Base-by-base conservation (phyloP, 108 stramenopile genomes). In the Skeletonema costatum region DNA sequence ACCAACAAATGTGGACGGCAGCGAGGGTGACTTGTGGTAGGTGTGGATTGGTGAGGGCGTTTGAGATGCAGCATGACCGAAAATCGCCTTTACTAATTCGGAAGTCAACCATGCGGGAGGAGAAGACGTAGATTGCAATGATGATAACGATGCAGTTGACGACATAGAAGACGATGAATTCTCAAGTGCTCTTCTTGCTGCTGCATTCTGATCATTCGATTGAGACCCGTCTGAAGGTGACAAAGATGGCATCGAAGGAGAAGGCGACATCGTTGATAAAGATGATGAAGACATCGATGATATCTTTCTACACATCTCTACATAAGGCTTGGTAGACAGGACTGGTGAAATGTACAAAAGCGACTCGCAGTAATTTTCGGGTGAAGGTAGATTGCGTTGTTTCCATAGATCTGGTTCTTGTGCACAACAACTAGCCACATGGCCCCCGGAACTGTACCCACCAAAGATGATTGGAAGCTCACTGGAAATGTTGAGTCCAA, bases 361-460 rank as follows among this genome's bases (percentile, higher is more conserved):
- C 12, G 76, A 56, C 29, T 85, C 53, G 66, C 66, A 85, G 32
- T 78, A 68, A 3, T 19, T 31, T 0, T 71, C 35, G 9, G 81
- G 81, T 17, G 42, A n/a, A 6, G 81, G 75, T 13, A 86, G 71
- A 32, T 80, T 64, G 5, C 80, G 75, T 35, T 68, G 42, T 25
- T 64, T 66, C 76, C 78, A 81, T 7, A 81, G 16, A 7, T 66
- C 1, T 2, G 82, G 79, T 32, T 77, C 60, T 53, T 87, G 87
- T 53, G 77, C 61, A 82, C 64, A 10, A 81, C 82, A 29, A 85
- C 85, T 0, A 41, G 88, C 88, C 17, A 91, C 88, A 70, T 91
- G 90, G 16, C 86, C 90, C 0, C 89, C 89, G 0, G 87, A 88
- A 14, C 77, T 79, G 44, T 91, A 91, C 41, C 90, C 90, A 32